Conservation (phyloP, 495 filamentous ascomycete species). For the Penicillium antarcticum region DNA sequence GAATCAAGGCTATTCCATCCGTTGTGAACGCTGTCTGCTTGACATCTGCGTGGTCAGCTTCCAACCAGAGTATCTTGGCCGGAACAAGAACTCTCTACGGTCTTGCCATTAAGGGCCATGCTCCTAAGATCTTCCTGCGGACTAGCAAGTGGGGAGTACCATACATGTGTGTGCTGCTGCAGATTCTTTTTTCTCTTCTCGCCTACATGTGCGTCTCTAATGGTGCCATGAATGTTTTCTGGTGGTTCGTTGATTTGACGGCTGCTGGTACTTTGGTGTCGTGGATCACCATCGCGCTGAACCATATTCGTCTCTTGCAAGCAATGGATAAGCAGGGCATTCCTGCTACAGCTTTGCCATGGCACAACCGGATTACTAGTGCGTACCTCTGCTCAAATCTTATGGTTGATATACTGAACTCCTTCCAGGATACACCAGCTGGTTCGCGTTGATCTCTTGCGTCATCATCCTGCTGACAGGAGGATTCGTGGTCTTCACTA, state of each 20-base stretch:
- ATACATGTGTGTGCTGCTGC: slow-evolving; percentile 53
- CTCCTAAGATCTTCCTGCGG: slow-evolving; percentile 46
- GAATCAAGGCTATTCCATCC: slow-evolving; percentile 47
- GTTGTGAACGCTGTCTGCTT: slow-evolving; percentile 48
- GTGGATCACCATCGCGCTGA: slow-evolving; percentile 53
- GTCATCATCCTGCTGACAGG: slow-evolving; percentile 53
- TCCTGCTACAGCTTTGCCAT: slow-evolving; percentile 44
- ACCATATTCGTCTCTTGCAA: slow-evolving; percentile 55
- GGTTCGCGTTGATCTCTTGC: slow-evolving; percentile 49
- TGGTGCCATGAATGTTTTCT: slow-evolving; percentile 56
- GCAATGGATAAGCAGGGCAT: slow-evolving; percentile 50
- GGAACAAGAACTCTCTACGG: slow-evolving; percentile 47
- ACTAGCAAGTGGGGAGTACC: slow-evolving; percentile 62
- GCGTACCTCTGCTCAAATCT: not conserved
- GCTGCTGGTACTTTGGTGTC: slow-evolving; percentile 53
- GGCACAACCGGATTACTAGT: slow-evolving; percentile 39
- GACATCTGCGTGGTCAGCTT: slow-evolving; percentile 47
- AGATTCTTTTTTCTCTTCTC: slow-evolving; percentile 51
- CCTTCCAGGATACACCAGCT: slow-evolving; percentile 48
- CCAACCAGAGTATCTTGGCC: slow-evolving; percentile 47
- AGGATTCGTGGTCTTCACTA: slow-evolving; percentile 58
- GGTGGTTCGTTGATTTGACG: slow-evolving; percentile 57
- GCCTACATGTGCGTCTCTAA: slow-evolving; percentile 57
- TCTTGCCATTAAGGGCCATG: slow-evolving; percentile 42
- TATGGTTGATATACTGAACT: not conserved